Evolutionary conservation across 768 basidiomycete species (phyloP).

Genomic region (Suillus tomentosus): DNA sequence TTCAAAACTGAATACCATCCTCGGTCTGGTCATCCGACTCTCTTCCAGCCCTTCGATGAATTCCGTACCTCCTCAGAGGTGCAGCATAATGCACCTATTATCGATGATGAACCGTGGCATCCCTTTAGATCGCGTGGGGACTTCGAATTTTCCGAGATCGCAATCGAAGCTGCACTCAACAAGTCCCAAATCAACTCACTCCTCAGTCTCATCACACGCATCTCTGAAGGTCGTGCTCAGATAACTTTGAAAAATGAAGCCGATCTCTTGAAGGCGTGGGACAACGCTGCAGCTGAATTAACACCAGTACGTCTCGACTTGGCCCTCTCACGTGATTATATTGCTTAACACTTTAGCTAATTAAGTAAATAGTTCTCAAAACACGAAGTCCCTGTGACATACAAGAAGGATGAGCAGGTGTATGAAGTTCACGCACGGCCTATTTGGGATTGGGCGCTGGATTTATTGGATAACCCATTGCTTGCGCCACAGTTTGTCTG

Average conservation of each 20-base stretch:
- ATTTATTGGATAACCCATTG: constrained; percentile 9
- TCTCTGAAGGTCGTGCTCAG: constrained; percentile 22
- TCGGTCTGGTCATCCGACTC: constrained; percentile 13
- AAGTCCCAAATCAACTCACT: constrained; percentile 12
- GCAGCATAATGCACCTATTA: neutral
- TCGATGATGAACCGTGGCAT: constrained; percentile 14
- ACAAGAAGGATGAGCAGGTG: constrained; percentile 12
- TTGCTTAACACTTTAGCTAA: neutral
- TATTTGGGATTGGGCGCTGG: constrained; percentile 15
- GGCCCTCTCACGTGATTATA: neutral
- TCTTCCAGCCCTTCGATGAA: constrained; percentile 20
- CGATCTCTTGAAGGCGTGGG: constrained; percentile 11
- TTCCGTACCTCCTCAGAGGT: constrained; percentile 6
- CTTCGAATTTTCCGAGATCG: constrained; percentile 18
- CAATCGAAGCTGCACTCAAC: constrained; percentile 17
- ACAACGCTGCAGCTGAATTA: constrained; percentile 7
- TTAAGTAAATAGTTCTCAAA: constrained; percentile 14
- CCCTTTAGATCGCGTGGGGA: constrained; percentile 13
- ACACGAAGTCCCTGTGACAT: constrained; percentile 4
- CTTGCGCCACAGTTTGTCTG: constrained; percentile 28
- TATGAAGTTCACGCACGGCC: constrained; percentile 11
- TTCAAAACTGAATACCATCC: constrained; percentile 33
- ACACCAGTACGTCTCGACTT: constrained; percentile 11
- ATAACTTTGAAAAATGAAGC: constrained; percentile 14
- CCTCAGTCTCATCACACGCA: constrained; percentile 12